Percentiles rank a stretch among this genome's conserved stretches.
Evolutionary conservation across 2,329 filamentous ascomycete species (phyloP).

Genomic region (Aspergillus udagawae): DNA sequence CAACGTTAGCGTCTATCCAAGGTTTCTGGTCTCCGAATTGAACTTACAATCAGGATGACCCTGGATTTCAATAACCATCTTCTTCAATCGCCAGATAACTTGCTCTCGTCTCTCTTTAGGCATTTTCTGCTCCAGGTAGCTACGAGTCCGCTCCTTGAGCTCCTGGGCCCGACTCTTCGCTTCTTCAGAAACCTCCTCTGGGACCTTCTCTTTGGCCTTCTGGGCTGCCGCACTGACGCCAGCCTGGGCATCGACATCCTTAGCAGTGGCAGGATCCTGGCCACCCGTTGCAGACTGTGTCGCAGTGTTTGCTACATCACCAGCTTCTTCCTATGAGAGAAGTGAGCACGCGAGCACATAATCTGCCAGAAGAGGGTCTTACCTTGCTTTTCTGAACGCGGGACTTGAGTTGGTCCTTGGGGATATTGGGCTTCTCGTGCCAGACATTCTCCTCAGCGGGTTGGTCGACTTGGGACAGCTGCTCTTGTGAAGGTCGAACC

Average conservation of each 20-base stretch:
- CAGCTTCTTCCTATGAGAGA: conserved; percentile 41
- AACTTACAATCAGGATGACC: conserved; percentile 79
- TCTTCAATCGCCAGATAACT: conserved; percentile 88
- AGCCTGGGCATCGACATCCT: conserved; percentile 51
- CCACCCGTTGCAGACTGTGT: conserved; percentile 49
- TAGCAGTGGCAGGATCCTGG: conserved; percentile 43
- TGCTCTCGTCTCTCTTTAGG: conserved; percentile 90
- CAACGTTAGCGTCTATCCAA: conserved; percentile 7
- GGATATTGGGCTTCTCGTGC: conserved; percentile 80
- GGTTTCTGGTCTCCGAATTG: neutral
- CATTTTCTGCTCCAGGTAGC: conserved; percentile 82
- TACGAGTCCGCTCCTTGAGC: conserved; percentile 48
- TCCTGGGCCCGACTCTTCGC: conserved; percentile 38
- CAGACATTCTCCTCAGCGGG: conserved; percentile 88
- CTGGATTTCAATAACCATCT: conserved; percentile 96
- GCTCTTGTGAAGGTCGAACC: conserved; percentile 73
- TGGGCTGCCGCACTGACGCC: conserved; percentile 33
- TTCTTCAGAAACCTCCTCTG: conserved; percentile 64
- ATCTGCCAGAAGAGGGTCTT: conserved; percentile 27
- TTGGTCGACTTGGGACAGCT: conserved; percentile 71
- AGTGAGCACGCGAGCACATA: neutral
- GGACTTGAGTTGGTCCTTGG: conserved; percentile 63
- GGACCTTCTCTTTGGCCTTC: conserved; percentile 50
- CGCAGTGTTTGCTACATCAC: conserved; percentile 55
- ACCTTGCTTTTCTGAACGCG: conserved; percentile 54